A percentile compares a stretch with the other conserved stretches of the same genome.
Evolutionary conservation across 2,329 filamentous ascomycete genomes (phyloP).

Genomic region (Phaeosphaeriaceae sp.): DNA sequence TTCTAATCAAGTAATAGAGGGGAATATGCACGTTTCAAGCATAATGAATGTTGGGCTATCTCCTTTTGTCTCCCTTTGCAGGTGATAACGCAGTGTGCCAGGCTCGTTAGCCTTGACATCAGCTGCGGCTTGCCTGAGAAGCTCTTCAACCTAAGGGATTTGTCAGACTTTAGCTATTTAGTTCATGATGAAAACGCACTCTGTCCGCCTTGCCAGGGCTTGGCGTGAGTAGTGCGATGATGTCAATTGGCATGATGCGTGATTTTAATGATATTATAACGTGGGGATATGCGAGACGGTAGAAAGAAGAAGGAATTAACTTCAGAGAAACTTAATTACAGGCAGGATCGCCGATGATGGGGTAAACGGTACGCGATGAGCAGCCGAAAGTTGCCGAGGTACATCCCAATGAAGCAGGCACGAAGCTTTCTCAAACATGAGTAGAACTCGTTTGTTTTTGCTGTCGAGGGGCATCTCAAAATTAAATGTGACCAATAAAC

Average conservation of each 20-base stretch:
- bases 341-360: background rate
- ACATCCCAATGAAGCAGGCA: no score
- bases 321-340: background rate
- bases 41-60: conserved; percentile 37
- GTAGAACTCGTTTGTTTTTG: no score
- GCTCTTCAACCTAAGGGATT: conserved; percentile 34
- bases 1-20: background rate
- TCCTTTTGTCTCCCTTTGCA: conserved; percentile 38
- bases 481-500: no score
- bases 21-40: conserved; percentile 36
- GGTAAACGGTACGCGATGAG: no score
- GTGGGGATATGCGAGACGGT: no score
- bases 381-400: no score
- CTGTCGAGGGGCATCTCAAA: no score
- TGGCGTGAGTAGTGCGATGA: conserved; percentile 40
- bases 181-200: conserved; percentile 15
- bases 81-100: conserved; percentile 40
- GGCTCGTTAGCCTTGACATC: conserved; percentile 42
- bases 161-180: background rate
- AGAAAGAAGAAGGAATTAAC: no score
- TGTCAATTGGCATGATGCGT: background rate
- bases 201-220: conserved; percentile 41
- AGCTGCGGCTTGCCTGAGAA: conserved; percentile 30
- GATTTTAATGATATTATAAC: no score
- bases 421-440: no score